phyloP scores from a whole-genome alignment of 345 rosid genomes.

The Populus deltoides region DNA sequence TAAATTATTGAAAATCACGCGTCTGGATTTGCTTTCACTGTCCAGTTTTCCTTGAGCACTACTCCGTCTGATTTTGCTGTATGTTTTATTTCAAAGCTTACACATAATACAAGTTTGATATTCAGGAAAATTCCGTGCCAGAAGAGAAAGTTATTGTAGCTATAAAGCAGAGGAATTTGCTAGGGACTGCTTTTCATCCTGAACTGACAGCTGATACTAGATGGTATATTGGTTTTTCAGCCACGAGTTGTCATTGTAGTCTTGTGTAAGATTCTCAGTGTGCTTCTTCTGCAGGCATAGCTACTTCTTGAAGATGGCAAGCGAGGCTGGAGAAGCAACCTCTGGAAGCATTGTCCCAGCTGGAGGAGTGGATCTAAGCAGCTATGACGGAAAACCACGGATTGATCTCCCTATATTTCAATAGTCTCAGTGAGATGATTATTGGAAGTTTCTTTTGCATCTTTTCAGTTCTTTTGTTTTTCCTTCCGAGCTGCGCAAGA shows the following conservation, averaged over 20 bases:
- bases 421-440: constrained; percentile 10
- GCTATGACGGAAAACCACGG: constrained; percentile 37
- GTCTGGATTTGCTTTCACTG: too few relatives aligned
- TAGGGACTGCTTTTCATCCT: constrained; percentile 93
- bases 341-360: constrained; percentile 45
- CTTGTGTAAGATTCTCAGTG: constrained; percentile 1
- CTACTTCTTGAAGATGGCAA: constrained; percentile 77
- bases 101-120: background rate
- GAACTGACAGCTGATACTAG: constrained; percentile 90
- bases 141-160: constrained; percentile 81
- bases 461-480: background rate
- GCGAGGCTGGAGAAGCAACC: constrained; percentile 48
- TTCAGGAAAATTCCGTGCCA: constrained; percentile 62
- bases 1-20: too few relatives aligned
- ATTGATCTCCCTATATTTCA: constrained; percentile 75
- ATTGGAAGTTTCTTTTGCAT: background rate
- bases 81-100: too few relatives aligned
- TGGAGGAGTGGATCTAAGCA: constrained; percentile 39
- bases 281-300: constrained; percentile 64
- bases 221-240: constrained; percentile 47
- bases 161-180: constrained; percentile 72
- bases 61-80: too few relatives aligned
- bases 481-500: background rate
- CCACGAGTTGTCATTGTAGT: background rate
- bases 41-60: too few relatives aligned